Base-by-base conservation (phyloP, 2,329 filamentous ascomycete species). In the Nothomitra cinnamomea region DNA sequence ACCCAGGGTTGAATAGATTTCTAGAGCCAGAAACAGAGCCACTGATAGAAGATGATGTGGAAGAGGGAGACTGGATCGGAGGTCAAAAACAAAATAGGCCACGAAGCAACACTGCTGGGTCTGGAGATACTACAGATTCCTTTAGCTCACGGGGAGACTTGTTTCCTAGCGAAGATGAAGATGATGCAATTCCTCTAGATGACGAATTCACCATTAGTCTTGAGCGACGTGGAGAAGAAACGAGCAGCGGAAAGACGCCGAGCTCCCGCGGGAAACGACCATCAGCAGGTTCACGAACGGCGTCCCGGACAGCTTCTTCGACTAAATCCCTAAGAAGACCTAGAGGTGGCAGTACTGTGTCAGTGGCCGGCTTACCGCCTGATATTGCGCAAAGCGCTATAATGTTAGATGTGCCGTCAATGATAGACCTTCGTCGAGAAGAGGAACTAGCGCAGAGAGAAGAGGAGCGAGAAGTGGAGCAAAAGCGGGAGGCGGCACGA, bases 131-230 rank as follows among this genome's bases (percentile, higher is more conserved):
- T 0, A 84, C 80, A 25, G 88, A 90, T 64, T 95, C 89, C 4
- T 80, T 85, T 58, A 84, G 89, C 61, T 95, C 88, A 10, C 75
- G 90, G 48, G 88, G 88, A 1, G 90, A 96, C 67, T 71, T 96
- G 12, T 92, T 95, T 59, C 87, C 87, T 0, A 95, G 88, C 61
- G 88, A 94, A 61, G 87, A 89, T 53, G 87, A 94, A 58, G 89
- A 94, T 65, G 90, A 96, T 67, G 90, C 90, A 0, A 79, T 95
- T n/a, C 86, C 88, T 12, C 70, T 96, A 17, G 87, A 90, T 61
- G 90, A 95, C 63, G 89, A 95, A 62, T 94, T 96, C 60, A 86
- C 88, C 2, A 82, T 94, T 64, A 80, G 82, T 2, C 73, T 95
- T 57, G 82, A 88, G 56, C 78, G 84, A 52, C 79, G 70, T 42